Percentiles rank a stretch among this genome's conserved stretches.
These are phyloP conservation scores for Tolypocladium ovalisporum DNA, from an alignment of 2,329 filamentous ascomycete genomes.

Conservation along the genomic window DNA sequence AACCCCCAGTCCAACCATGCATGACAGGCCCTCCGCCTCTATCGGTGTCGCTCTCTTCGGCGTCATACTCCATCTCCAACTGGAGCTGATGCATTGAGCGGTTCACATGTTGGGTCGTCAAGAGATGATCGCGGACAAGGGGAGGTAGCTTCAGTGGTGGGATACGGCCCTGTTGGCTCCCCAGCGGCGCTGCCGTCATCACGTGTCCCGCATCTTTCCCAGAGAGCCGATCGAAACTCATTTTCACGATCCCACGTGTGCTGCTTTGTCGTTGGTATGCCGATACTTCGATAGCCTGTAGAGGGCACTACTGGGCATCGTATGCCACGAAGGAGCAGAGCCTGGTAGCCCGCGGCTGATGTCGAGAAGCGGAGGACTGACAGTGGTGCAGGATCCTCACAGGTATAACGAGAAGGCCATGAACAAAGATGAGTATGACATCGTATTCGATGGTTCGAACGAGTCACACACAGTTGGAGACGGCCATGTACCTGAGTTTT, in stretches of 20 bases:
- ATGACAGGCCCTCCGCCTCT: slow-evolving; percentile 4
- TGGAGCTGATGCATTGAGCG: slow-evolving; percentile 12
- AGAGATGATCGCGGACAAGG: slow-evolving; percentile 6
- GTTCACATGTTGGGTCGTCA: slow-evolving; percentile 3
- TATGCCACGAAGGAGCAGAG: neutral
- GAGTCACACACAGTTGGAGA: neutral
- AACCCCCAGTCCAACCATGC: slow-evolving; percentile 5
- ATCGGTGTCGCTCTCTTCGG: slow-evolving; percentile 10
- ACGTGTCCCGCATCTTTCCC: neutral
- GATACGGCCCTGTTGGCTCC: neutral
- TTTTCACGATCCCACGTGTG: neutral
- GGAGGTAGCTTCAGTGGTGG: slow-evolving; percentile 6
- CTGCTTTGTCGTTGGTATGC: neutral
- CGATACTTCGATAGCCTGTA: neutral
- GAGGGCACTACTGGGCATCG: neutral
- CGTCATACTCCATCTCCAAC: slow-evolving; percentile 11
- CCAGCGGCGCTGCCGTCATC: neutral
- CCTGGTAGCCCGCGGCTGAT: neutral
- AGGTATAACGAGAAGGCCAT: neutral
- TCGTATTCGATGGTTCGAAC: neutral
- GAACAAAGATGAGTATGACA: neutral
- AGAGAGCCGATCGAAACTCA: neutral
- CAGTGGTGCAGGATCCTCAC: neutral
- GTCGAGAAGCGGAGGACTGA: neutral
- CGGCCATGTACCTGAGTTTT: neutral